Conservation (phyloP, 768 basidiomycete genomes). For the Clavulina sp. region DNA sequence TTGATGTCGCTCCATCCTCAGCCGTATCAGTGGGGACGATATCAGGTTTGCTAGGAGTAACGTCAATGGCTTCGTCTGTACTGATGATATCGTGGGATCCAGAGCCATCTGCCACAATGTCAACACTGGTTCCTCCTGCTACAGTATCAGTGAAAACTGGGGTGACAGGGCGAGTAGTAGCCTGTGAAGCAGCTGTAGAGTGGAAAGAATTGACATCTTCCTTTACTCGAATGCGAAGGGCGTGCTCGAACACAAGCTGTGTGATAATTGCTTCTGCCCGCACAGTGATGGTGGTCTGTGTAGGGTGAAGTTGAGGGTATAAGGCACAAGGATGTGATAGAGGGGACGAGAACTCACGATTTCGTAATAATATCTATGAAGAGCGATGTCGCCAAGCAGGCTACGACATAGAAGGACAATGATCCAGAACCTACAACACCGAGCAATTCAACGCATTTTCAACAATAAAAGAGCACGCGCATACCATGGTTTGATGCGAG, state of each 20-base stretch:
- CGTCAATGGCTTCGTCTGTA: constrained; percentile 12
- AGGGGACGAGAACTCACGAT: neutral
- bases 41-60: neutral
- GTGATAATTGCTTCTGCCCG: constrained; percentile 35
- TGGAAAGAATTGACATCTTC: neutral
- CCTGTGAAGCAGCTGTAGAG: constrained; percentile 12
- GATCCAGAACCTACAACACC: constrained; percentile 29
- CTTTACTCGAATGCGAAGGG: constrained; percentile 44
- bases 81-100: neutral
- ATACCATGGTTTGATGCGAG: constrained; percentile 38
- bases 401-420: constrained; percentile 19
- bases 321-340: neutral
- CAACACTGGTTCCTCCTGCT: neutral
- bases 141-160: neutral
- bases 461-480: too few relatives aligned
- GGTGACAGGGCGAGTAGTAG: constrained; percentile 3
- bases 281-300: constrained; percentile 26
- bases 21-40: neutral
- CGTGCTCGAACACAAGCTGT: constrained; percentile 68
- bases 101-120: neutral
- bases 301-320: neutral
- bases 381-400: constrained; percentile 20
- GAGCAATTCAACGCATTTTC: too few relatives aligned
- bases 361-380: constrained; percentile 38
- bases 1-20: constrained; percentile 23